phyloP scores from a whole-genome alignment of 768 basidiomycete species.

The Termitomyces sp. region DNA sequence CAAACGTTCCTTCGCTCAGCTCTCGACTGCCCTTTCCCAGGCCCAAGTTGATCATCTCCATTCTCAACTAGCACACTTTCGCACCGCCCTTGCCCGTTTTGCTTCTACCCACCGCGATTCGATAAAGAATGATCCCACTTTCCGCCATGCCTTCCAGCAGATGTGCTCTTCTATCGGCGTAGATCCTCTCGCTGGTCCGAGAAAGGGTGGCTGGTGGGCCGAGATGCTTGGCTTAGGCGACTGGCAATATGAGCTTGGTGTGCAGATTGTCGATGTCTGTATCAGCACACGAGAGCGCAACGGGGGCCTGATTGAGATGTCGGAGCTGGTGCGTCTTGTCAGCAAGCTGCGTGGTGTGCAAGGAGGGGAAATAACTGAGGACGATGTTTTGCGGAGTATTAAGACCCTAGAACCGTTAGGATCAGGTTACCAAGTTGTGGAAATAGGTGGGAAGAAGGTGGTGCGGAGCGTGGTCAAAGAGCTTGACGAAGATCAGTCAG shows the following conservation, averaged over 20 bases:
- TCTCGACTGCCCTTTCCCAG: slow-evolving; percentile 74
- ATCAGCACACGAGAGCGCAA: slow-evolving; percentile 85
- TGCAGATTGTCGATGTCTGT: slow-evolving; percentile 91
- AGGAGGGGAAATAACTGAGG: slow-evolving; percentile 71
- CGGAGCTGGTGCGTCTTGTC: slow-evolving; percentile 77
- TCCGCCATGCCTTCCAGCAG: slow-evolving; percentile 89
- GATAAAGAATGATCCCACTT: slow-evolving; percentile 79
- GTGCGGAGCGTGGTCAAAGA: slow-evolving; percentile 88
- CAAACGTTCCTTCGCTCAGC: slow-evolving; percentile 71
- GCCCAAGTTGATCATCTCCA: slow-evolving; percentile 76
- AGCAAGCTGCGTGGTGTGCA: slow-evolving; percentile 67
- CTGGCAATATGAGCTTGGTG: slow-evolving; percentile 94
- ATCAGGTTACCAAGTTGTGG: slow-evolving; percentile 86
- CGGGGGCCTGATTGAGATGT: slow-evolving; percentile 88
- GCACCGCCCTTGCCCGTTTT: slow-evolving; percentile 72
- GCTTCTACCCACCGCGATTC: slow-evolving; percentile 78
- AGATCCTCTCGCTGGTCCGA: slow-evolving; percentile 85
- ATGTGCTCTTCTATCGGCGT: slow-evolving; percentile 96
- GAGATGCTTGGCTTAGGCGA: slow-evolving; percentile 85
- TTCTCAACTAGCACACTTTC: slow-evolving; percentile 80
- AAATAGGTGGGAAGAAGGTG: slow-evolving; percentile 71
- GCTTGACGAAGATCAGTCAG: slow-evolving; percentile 84
- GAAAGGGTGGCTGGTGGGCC: slow-evolving; percentile 88
- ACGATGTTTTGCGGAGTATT: slow-evolving; percentile 80
- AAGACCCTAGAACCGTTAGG: slow-evolving; percentile 84